Percentiles rank a stretch among this genome's conserved stretches.
Evolutionary conservation across 169 alveolate genomes (phyloP).

Genomic region (Fabrea salina): DNA sequence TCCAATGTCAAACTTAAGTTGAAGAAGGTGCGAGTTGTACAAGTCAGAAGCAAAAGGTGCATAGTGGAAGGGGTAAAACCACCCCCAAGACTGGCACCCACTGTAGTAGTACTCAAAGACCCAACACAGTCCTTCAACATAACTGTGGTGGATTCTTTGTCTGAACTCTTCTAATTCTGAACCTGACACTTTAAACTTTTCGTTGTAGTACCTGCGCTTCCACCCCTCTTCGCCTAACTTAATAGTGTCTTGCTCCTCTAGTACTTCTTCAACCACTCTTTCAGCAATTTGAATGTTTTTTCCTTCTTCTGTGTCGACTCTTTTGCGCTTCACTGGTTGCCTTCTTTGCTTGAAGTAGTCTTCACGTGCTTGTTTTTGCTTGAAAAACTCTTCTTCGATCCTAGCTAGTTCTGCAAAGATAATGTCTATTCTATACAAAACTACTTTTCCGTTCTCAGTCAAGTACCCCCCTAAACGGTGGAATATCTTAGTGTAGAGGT

Average conservation of each 20-base stretch:
- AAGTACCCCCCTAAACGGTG: slow-evolving; percentile 88
- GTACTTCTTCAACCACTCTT: slow-evolving; percentile 16
- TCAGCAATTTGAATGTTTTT: neutral
- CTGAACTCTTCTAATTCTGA: slow-evolving; percentile 46
- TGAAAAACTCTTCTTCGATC: slow-evolving; percentile 85
- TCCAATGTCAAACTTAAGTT: slow-evolving; percentile 75
- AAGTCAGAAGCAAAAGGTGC: slow-evolving; percentile 98
- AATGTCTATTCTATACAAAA: slow-evolving; percentile 67
- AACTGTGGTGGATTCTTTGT: slow-evolving; percentile 45
- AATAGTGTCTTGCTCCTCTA: slow-evolving; percentile 45
- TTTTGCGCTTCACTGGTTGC: slow-evolving; percentile 37
- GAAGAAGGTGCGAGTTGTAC: slow-evolving; percentile 53
- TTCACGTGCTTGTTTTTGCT: slow-evolving; percentile 77
- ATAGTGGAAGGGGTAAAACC: slow-evolving; percentile 99
- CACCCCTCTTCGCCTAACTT: slow-evolving; percentile 61
- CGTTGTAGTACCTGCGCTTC: slow-evolving; percentile 51
- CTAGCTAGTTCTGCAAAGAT: slow-evolving; percentile 76
- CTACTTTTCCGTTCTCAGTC: slow-evolving; percentile 85
- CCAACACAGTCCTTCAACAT: slow-evolving; percentile 97
- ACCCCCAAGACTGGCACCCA: slow-evolving; percentile 97
- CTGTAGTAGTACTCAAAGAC: slow-evolving; percentile 85
- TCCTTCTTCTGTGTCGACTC: slow-evolving; percentile 2
- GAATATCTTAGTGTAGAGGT: slow-evolving; percentile 88
- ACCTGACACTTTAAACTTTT: slow-evolving; percentile 63
- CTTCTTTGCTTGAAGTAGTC: slow-evolving; percentile 69